Evolutionary conservation across 2,329 filamentous ascomycete genomes (phyloP), one percentile per base, ranked within the genome.

Genomic region (Cladosporium sp.): DNA sequence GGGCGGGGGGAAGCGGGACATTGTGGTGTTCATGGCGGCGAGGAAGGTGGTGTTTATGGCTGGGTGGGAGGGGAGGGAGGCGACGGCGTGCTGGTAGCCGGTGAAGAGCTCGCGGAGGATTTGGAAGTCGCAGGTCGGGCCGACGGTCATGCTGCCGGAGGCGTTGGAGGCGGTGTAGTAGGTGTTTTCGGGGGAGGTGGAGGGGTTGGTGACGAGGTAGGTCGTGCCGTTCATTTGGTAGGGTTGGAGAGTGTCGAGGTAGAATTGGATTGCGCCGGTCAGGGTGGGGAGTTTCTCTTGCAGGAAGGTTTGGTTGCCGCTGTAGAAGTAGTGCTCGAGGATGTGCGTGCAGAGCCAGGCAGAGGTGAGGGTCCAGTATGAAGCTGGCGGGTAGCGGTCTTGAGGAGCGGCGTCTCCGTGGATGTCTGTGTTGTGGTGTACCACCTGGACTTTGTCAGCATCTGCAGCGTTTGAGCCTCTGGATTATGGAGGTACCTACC

Each of bases 331-430:
- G 58, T 78, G 73, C 53, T 83, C 79, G 65, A 73, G 78, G 1
- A 83, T 75, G 56, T 83, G 78, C 54, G 79, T 76, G 72, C 80
- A 81, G 69, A 82, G 75, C 81, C 80, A 84, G 1, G 78, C 77
- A 1, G 75, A 73, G 0, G 76, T 70, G 0, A 72, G 75, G 28
- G 74, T 71, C 57, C 77, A 72, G 43, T 71, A 64, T 1, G 69
- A 72, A 62, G 74, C 74, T 34, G 68, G 63, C 32, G 72, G 72
- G 18, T 70, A 67, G 8, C 60, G 59, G 43, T 71, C 70, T 43
- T 77, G 75, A 60, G 78, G 76, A 0, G 66, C 77, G 0, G 79
- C 80, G 53, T 80, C 75, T 0, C 80, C 80, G 57, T 80, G 83
- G 2, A 80, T 77, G 57, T 83, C 82, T 56, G 80, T 76, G 60